Conservation (phyloP, 768 basidiomycete genomes). For the Phylloporus rhodoxanthus region DNA sequence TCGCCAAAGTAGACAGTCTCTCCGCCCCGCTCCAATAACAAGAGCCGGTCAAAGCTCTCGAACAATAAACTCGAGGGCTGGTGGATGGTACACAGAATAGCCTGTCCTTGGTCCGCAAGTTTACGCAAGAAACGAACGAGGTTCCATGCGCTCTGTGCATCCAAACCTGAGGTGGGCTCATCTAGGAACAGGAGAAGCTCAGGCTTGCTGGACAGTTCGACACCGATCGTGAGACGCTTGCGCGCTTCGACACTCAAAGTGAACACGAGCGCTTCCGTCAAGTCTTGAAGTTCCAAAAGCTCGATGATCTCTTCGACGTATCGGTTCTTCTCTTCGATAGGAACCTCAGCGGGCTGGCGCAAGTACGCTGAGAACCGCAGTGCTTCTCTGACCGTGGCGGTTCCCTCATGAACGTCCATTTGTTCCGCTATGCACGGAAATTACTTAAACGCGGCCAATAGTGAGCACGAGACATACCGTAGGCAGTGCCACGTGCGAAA, state of each 20-base stretch:
- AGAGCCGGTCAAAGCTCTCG: slow-evolving; percentile 73
- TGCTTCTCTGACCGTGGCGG: slow-evolving; percentile 78
- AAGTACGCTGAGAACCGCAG: slow-evolving; percentile 82
- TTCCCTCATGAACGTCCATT: slow-evolving; percentile 81
- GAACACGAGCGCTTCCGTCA: slow-evolving; percentile 77
- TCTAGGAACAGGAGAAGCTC: slow-evolving; percentile 27
- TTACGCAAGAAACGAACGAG: slow-evolving; percentile 76
- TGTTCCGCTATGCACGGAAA: slow-evolving; percentile 55
- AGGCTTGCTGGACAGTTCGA: slow-evolving; percentile 78
- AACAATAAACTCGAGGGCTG: slow-evolving; percentile 84
- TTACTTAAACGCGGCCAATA: slow-evolving; percentile 19
- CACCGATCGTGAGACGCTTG: slow-evolving; percentile 87
- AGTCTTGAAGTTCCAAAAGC: slow-evolving; percentile 76
- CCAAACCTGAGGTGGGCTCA: slow-evolving; percentile 52
- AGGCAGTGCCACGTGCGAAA: slow-evolving; percentile 68
- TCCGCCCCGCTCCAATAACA: slow-evolving; percentile 70
- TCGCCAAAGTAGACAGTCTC: slow-evolving; percentile 93
- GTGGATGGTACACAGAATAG: slow-evolving; percentile 87
- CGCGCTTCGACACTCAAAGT: slow-evolving; percentile 63
- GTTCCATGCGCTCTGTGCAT: slow-evolving; percentile 72
- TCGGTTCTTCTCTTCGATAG: slow-evolving; percentile 66
- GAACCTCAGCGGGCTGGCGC: slow-evolving; percentile 63
- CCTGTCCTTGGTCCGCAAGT: slow-evolving; percentile 79
- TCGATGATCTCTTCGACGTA: slow-evolving; percentile 84
- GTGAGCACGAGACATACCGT: slow-evolving; percentile 42